Evolutionary conservation across 139 green algal genomes (phyloP), one percentile per base, ranked within the genome.

Genomic region (Ettlia oleoabundans): DNA sequence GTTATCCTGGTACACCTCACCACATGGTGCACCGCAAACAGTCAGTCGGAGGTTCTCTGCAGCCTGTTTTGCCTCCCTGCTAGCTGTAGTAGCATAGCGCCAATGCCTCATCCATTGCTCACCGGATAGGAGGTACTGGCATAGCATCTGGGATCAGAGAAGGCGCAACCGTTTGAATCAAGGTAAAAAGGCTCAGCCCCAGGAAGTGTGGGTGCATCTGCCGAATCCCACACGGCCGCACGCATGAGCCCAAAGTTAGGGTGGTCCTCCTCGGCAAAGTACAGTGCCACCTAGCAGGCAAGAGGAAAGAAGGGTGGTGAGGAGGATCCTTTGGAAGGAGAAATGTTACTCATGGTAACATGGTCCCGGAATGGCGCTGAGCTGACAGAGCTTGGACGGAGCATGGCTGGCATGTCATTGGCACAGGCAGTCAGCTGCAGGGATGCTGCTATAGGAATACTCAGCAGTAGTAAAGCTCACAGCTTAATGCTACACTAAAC

Each of bases 211-310:
- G 30, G 51, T 10, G 7, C 19, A 75, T 91, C 84, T 0, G 40
- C 76, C 2, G 35, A 61, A 53, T 91, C 88, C 21, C 64, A 79
- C 32, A 90, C 61, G 3, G 93, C 86, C 26, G 75, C 82, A 0
- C 88, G 85, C 33, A 92, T 51, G 35, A 91, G 40, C 42, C 90
- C 90, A 77, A 78, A 86, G 61, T 85, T 64, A 4, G 71, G 76
- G 76, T 88, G 82, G 42, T 51, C 55, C 8, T 24, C 30, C 71
- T 90, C 52, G 1, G 90, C 86, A 19, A 90, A 63, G 61, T 43
- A 84, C 19, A 87, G 28, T 19, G 61, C 35, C 10, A 87, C n/a
- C 62, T 82, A 58, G 26, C 22, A 0, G 24, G 26, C 26, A 18
- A 6, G 9, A 28, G 10, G 18, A 7, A 6, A 22, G n/a, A 4